A percentile compares a stretch with the other conserved stretches of the same genome.
Conservation (phyloP, 2,329 filamentous ascomycete genomes). For the Xylaria sp. region DNA sequence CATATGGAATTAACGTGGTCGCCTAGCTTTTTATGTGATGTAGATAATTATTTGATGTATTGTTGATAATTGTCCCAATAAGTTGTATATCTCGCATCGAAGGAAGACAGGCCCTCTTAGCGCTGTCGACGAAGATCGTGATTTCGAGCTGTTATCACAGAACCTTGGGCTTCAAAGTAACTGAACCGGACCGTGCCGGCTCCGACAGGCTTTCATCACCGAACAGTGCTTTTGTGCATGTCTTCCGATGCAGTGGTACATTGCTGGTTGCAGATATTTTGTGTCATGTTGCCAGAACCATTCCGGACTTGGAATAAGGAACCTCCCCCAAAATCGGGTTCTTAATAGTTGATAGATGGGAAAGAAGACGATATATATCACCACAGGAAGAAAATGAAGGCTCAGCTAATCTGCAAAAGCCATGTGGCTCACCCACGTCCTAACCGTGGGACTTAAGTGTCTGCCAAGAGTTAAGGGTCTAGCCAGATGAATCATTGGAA, state of each 20-base stretch:
- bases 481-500: slow-evolving; percentile 4
- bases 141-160: not conserved
- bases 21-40: not conserved
- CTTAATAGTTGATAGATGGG: not conserved
- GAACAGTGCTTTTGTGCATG: not conserved
- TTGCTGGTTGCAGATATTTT: not conserved
- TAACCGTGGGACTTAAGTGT: not conserved
- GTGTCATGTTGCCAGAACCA: not conserved
- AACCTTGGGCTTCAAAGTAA: not conserved
- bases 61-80: not conserved
- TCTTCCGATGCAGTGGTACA: not conserved
- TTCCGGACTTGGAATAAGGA: not conserved
- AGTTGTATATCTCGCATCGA: not conserved
- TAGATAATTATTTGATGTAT: not conserved
- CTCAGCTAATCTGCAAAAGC: slow-evolving; percentile 2
- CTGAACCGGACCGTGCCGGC: not conserved
- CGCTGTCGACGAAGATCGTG: not conserved
- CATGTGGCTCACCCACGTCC: not conserved
- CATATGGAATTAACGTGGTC: not conserved
- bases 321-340: not conserved
- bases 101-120: not conserved
- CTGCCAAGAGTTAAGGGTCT: slow-evolving; percentile 11
- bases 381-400: not conserved
- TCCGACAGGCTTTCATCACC: not conserved
- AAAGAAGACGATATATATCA: not conserved